Conservation (phyloP, 192 early-diverging fungal species). For the Dissophora globulifera region DNA sequence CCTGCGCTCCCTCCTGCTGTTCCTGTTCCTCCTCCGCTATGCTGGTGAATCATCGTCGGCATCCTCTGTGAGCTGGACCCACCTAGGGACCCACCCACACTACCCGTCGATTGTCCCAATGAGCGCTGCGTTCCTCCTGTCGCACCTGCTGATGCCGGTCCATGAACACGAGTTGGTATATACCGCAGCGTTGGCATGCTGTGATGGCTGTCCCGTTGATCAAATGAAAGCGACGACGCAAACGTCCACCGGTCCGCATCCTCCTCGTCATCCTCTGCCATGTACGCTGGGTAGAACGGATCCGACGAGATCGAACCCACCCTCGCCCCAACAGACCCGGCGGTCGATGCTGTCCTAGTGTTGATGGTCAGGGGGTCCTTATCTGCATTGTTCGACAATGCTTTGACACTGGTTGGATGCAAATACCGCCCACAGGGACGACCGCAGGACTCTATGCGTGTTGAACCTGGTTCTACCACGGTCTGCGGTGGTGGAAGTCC, state of each 20-base stretch:
- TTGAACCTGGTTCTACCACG: constrained; percentile 7
- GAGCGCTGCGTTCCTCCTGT: constrained; percentile 36
- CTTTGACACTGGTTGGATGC: constrained; percentile 1
- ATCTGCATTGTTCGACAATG: no score
- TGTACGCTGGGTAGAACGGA: constrained; percentile 44
- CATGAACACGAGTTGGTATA: constrained; percentile 51
- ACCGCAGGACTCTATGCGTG: constrained; percentile 20
- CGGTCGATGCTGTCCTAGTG: not conserved
- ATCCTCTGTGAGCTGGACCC: constrained; percentile 23
- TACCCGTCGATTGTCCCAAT: constrained; percentile 39
- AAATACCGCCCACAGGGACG: constrained; percentile 22
- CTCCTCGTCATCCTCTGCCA: constrained; percentile 54
- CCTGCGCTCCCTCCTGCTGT: constrained; percentile 7
- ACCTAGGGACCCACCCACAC: constrained; percentile 24
- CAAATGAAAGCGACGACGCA: constrained; percentile 51
- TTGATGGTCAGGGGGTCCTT: no score
- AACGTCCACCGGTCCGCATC: constrained; percentile 57
- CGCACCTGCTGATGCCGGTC: no score
- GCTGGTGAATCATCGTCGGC: constrained; percentile 32
- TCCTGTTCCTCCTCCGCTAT: constrained; percentile 13
- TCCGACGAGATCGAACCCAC: constrained; percentile 39
- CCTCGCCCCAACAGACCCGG: constrained; percentile 14
- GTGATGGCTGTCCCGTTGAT: constrained; percentile 38
- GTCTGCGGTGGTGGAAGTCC: no score
- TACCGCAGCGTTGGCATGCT: constrained; percentile 43